Base-by-base conservation (phyloP, 345 rosid genomes). In the Hibiscus tridactylites region DNA sequence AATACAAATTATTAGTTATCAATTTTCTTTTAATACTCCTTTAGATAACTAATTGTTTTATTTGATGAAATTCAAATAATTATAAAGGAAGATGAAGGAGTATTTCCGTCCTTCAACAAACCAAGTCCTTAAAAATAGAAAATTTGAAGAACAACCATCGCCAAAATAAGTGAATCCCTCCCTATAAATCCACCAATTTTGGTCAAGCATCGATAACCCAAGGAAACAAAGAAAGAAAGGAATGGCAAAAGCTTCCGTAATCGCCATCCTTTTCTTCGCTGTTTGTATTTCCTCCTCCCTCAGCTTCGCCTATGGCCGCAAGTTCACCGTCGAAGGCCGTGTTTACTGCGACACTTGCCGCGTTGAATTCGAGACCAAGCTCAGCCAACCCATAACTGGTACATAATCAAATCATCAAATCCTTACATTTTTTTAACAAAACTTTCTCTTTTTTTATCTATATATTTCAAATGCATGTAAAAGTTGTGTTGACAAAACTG, bases 251-350 rank as follows among this genome's bases (percentile, higher is more conserved):
- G 16, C 59, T 46, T 54, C 29, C 4, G 5, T 39, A 44, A 37
- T 50, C 33, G 46, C 63, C 12, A 31, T 58, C 11, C 33, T 68
- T n/a, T 16, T 69, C 16, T 67, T 77, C 0, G 64, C 39, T 3
- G 8, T 42, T 69, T 68, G 71, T 58, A 63, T 74, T 15, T 68
- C 72, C 26, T 46, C 79, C 37, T 47, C 71, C 60, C 52, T 79
- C 47, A 28, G 65, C 73, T 47, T 67, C 1, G 39, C 63, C 17
- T 9, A 29, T 2, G 82, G 70, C 29, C 11, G 11, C 9, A 3
- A 4, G 5, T 59, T 76, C 24, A 24, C 2, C 0, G 76, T 80
- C 2, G 62, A 77, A 39, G 85, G 85, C 63, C 68, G 17, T 12
- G 35, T 65, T 65, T 65, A 65, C 17, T 65, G 70, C 6, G 70